Conservation (phyloP, 2,329 filamentous ascomycete species). For the Fusarium sp. region DNA sequence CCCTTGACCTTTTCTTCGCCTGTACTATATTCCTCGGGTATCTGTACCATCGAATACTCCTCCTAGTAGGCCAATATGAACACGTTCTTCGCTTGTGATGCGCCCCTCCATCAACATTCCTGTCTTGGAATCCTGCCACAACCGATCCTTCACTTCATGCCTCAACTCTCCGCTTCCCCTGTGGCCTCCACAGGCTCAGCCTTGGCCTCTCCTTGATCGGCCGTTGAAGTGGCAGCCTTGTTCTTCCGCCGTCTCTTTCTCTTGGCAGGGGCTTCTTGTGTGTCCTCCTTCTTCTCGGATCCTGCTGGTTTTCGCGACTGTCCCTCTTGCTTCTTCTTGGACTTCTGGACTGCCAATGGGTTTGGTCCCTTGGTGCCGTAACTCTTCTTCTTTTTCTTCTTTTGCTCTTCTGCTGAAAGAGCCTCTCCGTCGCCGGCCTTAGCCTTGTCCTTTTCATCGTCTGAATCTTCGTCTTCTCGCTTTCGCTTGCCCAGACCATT, state of each 20-base stretch:
- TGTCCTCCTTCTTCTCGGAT: slow-evolving; percentile 38
- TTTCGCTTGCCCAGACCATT: slow-evolving; percentile 62
- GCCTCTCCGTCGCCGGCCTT: slow-evolving; percentile 29
- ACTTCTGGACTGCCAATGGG: slow-evolving; percentile 77
- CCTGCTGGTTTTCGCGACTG: slow-evolving; percentile 50
- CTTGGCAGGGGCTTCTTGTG: slow-evolving; percentile 44
- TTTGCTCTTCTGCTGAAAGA: slow-evolving; percentile 14
- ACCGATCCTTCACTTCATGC: slow-evolving; percentile 4
- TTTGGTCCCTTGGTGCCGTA: slow-evolving; percentile 77
- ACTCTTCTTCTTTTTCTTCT: slow-evolving; percentile 67
- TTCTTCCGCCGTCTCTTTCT: slow-evolving; percentile 48
- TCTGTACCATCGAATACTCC: slow-evolving; percentile 30
- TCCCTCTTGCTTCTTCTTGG: slow-evolving; percentile 62
- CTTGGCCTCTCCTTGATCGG: slow-evolving; percentile 22
- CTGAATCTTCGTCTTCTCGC: slow-evolving; percentile 56
- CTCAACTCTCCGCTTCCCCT: slow-evolving; percentile 36
- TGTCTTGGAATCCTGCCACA: slow-evolving; percentile 11
- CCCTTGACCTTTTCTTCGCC: slow-evolving; percentile 8
- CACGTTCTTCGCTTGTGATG: slow-evolving; percentile 20
- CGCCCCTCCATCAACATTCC: slow-evolving; percentile 35
- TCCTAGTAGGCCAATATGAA: slow-evolving; percentile 18
- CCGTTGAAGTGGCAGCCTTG: slow-evolving; percentile 39
- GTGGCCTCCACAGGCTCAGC: slow-evolving; percentile 13
- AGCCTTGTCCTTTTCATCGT: slow-evolving; percentile 48
- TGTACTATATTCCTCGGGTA: slow-evolving; percentile 36